These are phyloP conservation scores for Globisporangium canariense DNA, from an alignment of 352 stramenopile species.

Conservation along the genomic window DNA sequence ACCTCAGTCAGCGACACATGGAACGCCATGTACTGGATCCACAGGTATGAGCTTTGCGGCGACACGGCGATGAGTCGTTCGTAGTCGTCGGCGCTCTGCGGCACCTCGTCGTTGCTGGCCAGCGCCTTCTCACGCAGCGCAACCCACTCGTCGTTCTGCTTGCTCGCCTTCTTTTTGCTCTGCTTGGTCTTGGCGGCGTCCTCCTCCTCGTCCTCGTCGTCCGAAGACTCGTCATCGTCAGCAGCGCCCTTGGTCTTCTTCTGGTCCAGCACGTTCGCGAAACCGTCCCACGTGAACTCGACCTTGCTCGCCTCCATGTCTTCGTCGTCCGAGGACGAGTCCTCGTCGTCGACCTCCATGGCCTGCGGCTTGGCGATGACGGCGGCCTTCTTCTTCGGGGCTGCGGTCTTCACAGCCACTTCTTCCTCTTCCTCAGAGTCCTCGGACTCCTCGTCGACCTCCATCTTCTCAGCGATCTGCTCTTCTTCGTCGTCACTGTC, in stretches of 20 bases:
- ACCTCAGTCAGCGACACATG: conserved; percentile 95
- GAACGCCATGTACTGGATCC: conserved; percentile 98
- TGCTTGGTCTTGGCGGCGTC: conserved; percentile 47
- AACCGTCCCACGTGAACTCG: conserved; percentile 87
- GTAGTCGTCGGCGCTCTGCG: conserved; percentile 93
- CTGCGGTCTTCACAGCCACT: conserved; percentile 10
- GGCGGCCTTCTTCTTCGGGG: not conserved
- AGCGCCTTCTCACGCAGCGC: conserved; percentile 92
- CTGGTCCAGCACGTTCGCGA: conserved; percentile 63
- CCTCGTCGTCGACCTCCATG: conserved; percentile 46
- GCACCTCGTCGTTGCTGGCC: conserved; percentile 89
- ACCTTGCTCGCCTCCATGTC: conserved; percentile 43
- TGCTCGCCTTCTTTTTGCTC: conserved; percentile 88
- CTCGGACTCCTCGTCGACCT: conserved; percentile 38
- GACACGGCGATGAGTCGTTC: conserved; percentile 93
- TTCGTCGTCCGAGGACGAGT: conserved; percentile 59
- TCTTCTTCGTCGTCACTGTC: conserved; percentile 26
- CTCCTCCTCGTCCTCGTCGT: conserved; percentile 38
- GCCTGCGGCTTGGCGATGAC: conserved; percentile 16
- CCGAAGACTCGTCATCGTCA: conserved; percentile 40
- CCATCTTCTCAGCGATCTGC: conserved; percentile 26
- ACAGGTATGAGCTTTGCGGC: conserved; percentile 94
- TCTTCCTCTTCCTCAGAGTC: conserved; percentile 59
- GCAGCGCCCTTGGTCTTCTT: conserved; percentile 29
- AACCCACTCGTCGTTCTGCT: conserved; percentile 94